Evolutionary conservation across 495 filamentous ascomycete genomes (phyloP), one percentile per base, ranked within the genome.

Genomic region (Neurospora tetrasperma): DNA sequence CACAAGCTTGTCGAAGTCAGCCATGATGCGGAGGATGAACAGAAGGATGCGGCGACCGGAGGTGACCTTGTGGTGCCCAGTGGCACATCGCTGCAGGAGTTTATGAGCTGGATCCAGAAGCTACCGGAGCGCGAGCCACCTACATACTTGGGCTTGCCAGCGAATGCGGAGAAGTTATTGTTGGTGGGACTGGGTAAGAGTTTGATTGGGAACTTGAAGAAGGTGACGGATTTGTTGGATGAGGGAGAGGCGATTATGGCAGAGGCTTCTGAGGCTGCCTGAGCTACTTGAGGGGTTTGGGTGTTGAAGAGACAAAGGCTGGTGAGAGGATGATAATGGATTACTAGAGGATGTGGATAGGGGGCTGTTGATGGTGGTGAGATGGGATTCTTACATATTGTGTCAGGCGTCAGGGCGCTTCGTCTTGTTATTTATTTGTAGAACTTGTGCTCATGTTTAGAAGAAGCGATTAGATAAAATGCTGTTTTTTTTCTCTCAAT

Each of bases 91-190:
- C 89, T 97, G 82, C 89, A 88, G 72, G 93, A 97, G 75, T 98
- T 98, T 77, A 90, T 92, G 82, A 87, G 88, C 48, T 99, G 96
- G 96, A 95, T 98, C 68, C 91, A 97, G 76, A 87, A 87, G 48
- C 83, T 99, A 74, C 96, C 96, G 14, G 96, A 99, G 86, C 88
- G 96, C 77, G 96, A 99, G 79, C 96, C 96, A 62, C 96, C 96
- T 1, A 97, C 94, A 8, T 99, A 97, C 79, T 85, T 99, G n/a
- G 96, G 96, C 38, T 81, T 99, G 73, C 96, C 96, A 44, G 93
- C 94, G 31, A 97, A 98, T 79, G 96, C 96, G 69, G 96, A 99
- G 88, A 98, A 98, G 83, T 78, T 99, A 80, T 81, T 99, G 77
- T 82, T 99, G 59, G 93, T 98, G 42, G 94, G 93, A 16, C 90